Percentiles rank a stretch among this genome's conserved stretches.
Evolutionary conservation across 2,329 filamentous ascomycete genomes (phyloP).

Genomic region (Onygenales sp.): DNA sequence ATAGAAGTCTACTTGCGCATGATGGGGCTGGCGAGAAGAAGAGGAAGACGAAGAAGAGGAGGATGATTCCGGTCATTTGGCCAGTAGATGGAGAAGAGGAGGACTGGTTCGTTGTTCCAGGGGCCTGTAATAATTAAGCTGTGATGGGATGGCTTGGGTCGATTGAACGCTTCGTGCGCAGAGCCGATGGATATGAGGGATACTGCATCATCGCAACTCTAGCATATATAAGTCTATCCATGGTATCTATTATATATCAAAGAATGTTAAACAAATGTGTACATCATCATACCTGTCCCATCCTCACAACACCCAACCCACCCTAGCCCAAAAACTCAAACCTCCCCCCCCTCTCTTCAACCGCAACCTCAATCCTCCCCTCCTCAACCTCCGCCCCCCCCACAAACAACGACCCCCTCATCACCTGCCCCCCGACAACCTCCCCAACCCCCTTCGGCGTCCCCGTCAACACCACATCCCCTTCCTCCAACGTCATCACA

Average conservation of each 20-base stretch:
- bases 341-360: constrained; percentile 64
- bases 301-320: neutral
- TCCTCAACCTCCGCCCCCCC: constrained; percentile 75
- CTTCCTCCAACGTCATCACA: constrained; percentile 87
- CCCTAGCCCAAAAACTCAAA: constrained; percentile 65
- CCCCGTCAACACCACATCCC: constrained; percentile 90
- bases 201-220: neutral
- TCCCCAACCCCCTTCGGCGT: constrained; percentile 92
- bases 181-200: neutral
- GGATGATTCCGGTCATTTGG: constrained; percentile 20
- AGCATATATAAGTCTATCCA: neutral
- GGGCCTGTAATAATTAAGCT: too few relatives aligned
- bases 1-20: neutral
- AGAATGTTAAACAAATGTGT: neutral
- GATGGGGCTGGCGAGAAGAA: constrained; percentile 6
- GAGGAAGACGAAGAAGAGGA: constrained; percentile 11
- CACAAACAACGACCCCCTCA: constrained; percentile 73
- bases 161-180: neutral
- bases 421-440: constrained; percentile 75
- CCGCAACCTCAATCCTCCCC: constrained; percentile 70
- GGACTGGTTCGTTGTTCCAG: constrained; percentile 2
- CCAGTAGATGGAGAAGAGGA: constrained; percentile 19
- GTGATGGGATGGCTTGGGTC: neutral
- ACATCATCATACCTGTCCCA: neutral
- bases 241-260: neutral